phyloP scores from a whole-genome alignment of 352 stramenopile species.

The Globisporangium alternatum region DNA sequence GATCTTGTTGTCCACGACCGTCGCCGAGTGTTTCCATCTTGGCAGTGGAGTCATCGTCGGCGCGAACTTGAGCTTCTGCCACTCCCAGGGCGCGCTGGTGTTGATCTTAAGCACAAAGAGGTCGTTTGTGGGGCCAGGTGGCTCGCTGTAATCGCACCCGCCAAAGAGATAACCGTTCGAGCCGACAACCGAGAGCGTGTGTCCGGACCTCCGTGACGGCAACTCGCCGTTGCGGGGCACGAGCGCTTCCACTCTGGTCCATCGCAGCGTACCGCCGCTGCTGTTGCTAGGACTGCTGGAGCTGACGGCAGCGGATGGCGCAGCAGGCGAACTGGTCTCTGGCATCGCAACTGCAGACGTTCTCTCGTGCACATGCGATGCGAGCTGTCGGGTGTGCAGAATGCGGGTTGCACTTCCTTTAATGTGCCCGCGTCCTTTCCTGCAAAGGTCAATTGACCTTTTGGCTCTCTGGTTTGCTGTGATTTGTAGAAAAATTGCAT shows the following conservation, averaged over 20 bases:
- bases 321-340: background rate
- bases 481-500: background rate
- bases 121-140: conserved; percentile 91
- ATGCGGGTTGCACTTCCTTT: background rate
- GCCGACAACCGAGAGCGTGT: conserved; percentile 91
- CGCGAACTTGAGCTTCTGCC: conserved; percentile 57
- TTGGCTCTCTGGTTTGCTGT: background rate
- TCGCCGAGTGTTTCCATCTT: conserved; percentile 91
- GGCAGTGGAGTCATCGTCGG: conserved; percentile 34
- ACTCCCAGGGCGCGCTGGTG: conserved; percentile 60
- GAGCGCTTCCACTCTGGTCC: conserved; percentile 50
- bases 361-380: background rate
- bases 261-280: conserved; percentile 33
- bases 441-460: background rate
- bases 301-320: background rate
- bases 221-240: conserved; percentile 74
- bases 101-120: conserved; percentile 92
- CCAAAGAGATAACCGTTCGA: conserved; percentile 92
- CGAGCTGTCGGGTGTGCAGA: background rate
- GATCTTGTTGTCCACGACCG: conserved; percentile 86
- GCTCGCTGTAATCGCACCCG: conserved; percentile 85
- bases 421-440: background rate
- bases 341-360: background rate
- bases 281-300: background rate
- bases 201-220: conserved; percentile 89